A percentile compares a stretch with the other conserved stretches of the same genome.
These are phyloP conservation scores for Calonectria fujianensis DNA, from an alignment of 2,329 filamentous ascomycete genomes.

Conservation along the genomic window DNA sequence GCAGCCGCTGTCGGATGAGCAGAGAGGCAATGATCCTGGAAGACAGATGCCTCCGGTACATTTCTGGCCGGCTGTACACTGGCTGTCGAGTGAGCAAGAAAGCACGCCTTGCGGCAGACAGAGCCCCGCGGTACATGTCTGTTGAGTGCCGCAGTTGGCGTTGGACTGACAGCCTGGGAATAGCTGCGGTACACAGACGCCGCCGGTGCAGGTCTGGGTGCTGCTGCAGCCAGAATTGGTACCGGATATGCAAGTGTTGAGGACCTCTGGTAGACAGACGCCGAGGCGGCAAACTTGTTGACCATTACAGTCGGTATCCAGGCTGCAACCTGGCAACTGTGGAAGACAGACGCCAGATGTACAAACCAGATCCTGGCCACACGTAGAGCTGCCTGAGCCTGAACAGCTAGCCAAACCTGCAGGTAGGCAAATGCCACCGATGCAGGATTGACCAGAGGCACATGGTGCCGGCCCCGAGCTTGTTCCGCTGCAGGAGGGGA, in stretches of 20 bases:
- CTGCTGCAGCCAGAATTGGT: constrained; percentile 5
- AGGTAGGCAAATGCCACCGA: constrained; percentile 23
- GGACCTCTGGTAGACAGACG: constrained; percentile 27
- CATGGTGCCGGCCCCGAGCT: constrained; percentile 8
- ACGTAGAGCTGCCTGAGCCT: not conserved
- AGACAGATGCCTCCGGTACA: constrained; percentile 31
- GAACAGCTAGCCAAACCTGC: not conserved
- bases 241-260: constrained; percentile 23
- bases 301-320: constrained; percentile 22
- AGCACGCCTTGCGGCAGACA: constrained; percentile 27
- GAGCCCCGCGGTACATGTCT: constrained; percentile 30
- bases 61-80: constrained; percentile 23
- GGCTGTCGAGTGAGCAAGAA: not conserved
- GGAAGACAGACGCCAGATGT: constrained; percentile 35
- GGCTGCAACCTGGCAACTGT: constrained; percentile 11
- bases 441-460: constrained; percentile 4
- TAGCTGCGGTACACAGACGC: constrained; percentile 22
- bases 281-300: constrained; percentile 32
- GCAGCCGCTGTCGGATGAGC: constrained; percentile 25
- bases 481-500: constrained; percentile 22
- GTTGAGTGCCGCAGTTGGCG: constrained; percentile 15
- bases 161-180: constrained; percentile 30
- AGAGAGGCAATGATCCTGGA: constrained; percentile 26
- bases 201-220: constrained; percentile 30
- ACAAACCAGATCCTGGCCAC: constrained; percentile 5